Base-by-base conservation (phyloP, 371 early-diverging fungal species). In the Gilbertella persicaria region DNA sequence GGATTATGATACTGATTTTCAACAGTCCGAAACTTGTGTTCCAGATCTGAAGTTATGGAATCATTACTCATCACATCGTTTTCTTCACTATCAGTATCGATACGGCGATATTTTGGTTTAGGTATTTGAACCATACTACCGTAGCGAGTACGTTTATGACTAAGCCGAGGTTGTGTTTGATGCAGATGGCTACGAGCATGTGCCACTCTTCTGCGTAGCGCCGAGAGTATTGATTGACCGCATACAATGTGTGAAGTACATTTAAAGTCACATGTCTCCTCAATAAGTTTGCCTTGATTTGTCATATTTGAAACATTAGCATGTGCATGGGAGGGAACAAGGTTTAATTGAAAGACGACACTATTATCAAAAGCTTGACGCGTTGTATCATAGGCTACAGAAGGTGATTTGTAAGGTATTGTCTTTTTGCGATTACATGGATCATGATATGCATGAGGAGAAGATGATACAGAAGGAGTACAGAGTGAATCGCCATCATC, bases 311-410 rank as follows among this genome's bases (percentile, higher is more conserved):
- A 20, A 20, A 25, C 2, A 4, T 41, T 16, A 17, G 41, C 42
- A 41, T 17, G 50, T 45, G 40, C 46, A 49, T 37, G 26, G 38
- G 29, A 12, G 16, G 39, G 16, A 24, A 24, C 23, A 5, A 20
- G 7, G 45, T 30, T 35, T 20, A 73, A 50, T 45, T 71, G 75
- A 47, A 75, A 75, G n/a, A 75, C 67, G 8, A 75, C 58, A 43
- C 71, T 66, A 28, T 66, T 66, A 25, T 71, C 69, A 1, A 63
- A 19, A 23, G 61, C 61, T 8, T 64, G 61, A 33, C 65, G 60
- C 17, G 66, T 30, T n/a, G 64, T 59, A 54, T 68, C 66, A 12
- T 64, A 55, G n/a, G 62, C 53, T 21, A 49, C 60, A 8, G 75
- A 53, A 21, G 75, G 75, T 35, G 75, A 75, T 53, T 53, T 55